Evolutionary conservation across 208 protist genomes (phyloP).

Genomic region (Blastocrithidia nonstop): DNA sequence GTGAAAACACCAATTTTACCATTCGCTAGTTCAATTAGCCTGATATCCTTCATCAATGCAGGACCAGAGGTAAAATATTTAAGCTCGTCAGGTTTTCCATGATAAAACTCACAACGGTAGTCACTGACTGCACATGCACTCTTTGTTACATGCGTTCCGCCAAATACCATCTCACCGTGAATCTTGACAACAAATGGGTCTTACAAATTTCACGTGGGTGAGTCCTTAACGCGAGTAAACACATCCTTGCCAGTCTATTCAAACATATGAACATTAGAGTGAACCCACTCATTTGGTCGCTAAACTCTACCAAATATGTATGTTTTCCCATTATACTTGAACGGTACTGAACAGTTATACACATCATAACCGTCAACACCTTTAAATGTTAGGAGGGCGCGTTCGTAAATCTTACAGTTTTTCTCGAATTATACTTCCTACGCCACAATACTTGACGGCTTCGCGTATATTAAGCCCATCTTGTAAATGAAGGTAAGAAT

Average conservation of each 20-base stretch:
- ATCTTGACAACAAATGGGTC: slow-evolving; percentile 29
- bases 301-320: slow-evolving; percentile 47
- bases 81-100: slow-evolving; percentile 12
- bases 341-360: slow-evolving; percentile 59
- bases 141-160: slow-evolving; percentile 35
- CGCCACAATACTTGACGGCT: neutral
- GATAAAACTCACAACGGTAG: slow-evolving; percentile 40
- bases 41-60: slow-evolving; percentile 43
- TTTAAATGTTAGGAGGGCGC: slow-evolving; percentile 31
- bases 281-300: slow-evolving; percentile 31
- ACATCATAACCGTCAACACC: slow-evolving; percentile 51
- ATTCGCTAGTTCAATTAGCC: slow-evolving; percentile 19
- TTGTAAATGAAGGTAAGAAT: no score
- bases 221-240: slow-evolving; percentile 18
- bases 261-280: slow-evolving; percentile 36
- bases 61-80: slow-evolving; percentile 35
- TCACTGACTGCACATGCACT: slow-evolving; percentile 12
- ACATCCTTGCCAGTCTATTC: slow-evolving; percentile 36
- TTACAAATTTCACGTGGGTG: slow-evolving; percentile 21
- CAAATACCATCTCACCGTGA: slow-evolving; percentile 25
- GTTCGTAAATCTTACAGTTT: slow-evolving; percentile 20
- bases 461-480: no score
- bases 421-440: neutral
- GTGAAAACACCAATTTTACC: slow-evolving; percentile 33
- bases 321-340: slow-evolving; percentile 21